phyloP scores from a whole-genome alignment of 306 rosid species.

The Cicer yamashitae region DNA sequence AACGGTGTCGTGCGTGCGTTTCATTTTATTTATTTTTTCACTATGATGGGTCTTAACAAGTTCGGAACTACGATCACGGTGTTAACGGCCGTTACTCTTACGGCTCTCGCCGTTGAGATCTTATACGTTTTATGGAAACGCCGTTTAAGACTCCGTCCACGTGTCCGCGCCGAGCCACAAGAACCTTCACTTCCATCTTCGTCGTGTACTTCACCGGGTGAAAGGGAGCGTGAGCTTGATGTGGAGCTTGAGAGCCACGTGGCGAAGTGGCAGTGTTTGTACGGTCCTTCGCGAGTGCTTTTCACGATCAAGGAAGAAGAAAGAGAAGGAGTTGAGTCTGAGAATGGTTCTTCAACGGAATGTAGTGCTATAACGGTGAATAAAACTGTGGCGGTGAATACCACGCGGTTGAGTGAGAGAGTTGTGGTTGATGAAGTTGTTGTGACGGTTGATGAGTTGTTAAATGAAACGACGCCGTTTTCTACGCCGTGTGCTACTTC shows the following conservation, averaged over 20 bases:
- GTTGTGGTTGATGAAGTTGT: conserved; percentile 29
- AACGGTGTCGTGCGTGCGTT: background rate
- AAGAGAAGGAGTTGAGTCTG: conserved; percentile 52
- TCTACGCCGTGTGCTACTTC: conserved; percentile 57
- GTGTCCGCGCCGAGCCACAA: conserved; percentile 50
- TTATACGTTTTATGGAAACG: conserved; percentile 50
- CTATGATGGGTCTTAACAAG: conserved; percentile 54
- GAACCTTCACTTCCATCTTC: conserved; percentile 41
- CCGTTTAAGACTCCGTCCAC: conserved; percentile 41
- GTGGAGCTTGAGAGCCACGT: conserved; percentile 48
- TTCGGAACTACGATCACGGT: conserved; percentile 49
- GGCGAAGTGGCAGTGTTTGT: conserved; percentile 45
- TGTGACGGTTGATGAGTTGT: conserved; percentile 10
- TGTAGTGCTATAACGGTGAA: conserved; percentile 11
- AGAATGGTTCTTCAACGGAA: conserved; percentile 33
- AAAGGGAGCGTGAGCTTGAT: conserved; percentile 40
- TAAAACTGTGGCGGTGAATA: background rate
- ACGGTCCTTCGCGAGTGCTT: conserved; percentile 48
- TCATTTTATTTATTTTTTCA: background rate
- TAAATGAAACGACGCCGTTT: conserved; percentile 54
- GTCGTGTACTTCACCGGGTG: conserved; percentile 15
- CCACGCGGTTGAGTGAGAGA: conserved; percentile 11
- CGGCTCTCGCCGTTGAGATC: conserved; percentile 45
- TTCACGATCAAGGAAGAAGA: conserved; percentile 65
- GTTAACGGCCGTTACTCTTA: conserved; percentile 46